These are phyloP conservation scores for Melampsora americana DNA, from an alignment of 1,284 basidiomycete species.

Conservation along the genomic window DNA sequence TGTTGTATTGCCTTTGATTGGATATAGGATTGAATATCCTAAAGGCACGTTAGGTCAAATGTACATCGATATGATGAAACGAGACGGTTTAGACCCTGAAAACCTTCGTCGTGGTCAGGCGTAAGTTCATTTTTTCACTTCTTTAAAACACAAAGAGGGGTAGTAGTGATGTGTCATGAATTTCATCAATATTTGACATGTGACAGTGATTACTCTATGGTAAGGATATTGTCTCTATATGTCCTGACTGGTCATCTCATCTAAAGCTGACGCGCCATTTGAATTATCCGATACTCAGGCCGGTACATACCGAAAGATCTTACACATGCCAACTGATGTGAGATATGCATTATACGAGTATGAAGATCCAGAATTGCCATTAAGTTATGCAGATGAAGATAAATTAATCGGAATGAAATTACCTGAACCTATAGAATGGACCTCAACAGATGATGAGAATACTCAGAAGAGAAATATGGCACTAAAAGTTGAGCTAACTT, in stretches of 20 bases:
- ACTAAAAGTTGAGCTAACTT: conserved; percentile 35
- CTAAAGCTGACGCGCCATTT: neutral
- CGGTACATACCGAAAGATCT: conserved; percentile 86
- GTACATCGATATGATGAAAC: conserved; percentile 73
- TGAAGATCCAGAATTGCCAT: conserved; percentile 83
- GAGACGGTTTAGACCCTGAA: conserved; percentile 81
- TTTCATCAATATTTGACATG: neutral
- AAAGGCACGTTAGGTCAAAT: conserved; percentile 65
- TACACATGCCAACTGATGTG: conserved; percentile 77
- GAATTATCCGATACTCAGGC: conserved; percentile 59
- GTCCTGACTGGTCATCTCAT: neutral
- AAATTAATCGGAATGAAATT: conserved; percentile 70
- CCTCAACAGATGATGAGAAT: neutral
- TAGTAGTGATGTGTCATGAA: conserved; percentile 54
- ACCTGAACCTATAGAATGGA: conserved; percentile 27
- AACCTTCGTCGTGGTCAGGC: conserved; percentile 79
- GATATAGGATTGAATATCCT: conserved; percentile 84
- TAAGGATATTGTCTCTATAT: conserved; percentile 10
- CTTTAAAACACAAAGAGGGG: no score
- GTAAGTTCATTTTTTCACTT: conserved; percentile 50
- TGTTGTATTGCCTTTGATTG: conserved; percentile 90
- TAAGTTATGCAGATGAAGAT: conserved; percentile 94
- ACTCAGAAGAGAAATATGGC: conserved; percentile 31
- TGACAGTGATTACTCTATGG: conserved; percentile 43
- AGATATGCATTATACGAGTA: conserved; percentile 79